phyloP scores from a whole-genome alignment of 352 stramenopile genomes.

The Phytophthora brassicae region DNA sequence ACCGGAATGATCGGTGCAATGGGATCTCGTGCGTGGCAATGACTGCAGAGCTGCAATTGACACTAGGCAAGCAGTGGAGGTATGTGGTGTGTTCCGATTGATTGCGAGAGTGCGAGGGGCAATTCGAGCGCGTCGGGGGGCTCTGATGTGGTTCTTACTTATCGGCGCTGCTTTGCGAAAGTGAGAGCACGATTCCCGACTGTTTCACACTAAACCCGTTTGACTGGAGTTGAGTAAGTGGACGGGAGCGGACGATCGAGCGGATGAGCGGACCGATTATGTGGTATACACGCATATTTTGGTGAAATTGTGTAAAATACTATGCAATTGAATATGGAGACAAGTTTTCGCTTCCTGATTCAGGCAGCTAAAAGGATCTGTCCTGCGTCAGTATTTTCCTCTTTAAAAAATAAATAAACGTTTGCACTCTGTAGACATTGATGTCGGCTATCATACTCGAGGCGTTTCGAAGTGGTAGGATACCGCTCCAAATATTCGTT shows the following conservation, averaged over 20 bases:
- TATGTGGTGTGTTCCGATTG: background rate
- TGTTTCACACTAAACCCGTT: slow-evolving; percentile 20
- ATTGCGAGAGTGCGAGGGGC: slow-evolving; percentile 14
- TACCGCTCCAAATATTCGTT: too few species aligned
- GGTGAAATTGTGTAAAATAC: too few species aligned
- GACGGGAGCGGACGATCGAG: slow-evolving; percentile 11
- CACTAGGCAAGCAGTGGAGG: slow-evolving; percentile 1
- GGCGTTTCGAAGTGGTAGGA: too few species aligned
- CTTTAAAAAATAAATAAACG: too few species aligned
- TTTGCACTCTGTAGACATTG: too few species aligned
- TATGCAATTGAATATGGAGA: too few species aligned
- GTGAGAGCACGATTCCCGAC: slow-evolving; percentile 20
- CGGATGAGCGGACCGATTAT: slow-evolving; percentile 1
- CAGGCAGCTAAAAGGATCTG: too few species aligned
- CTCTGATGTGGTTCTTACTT: slow-evolving; percentile 19
- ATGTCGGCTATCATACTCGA: too few species aligned
- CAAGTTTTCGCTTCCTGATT: too few species aligned
- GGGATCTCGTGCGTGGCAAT: slow-evolving; percentile 18
- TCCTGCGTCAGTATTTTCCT: too few species aligned
- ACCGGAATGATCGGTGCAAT: slow-evolving; percentile 13
- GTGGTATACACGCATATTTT: background rate
- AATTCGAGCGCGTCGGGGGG: slow-evolving; percentile 15
- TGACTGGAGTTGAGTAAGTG: slow-evolving; percentile 21
- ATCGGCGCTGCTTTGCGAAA: slow-evolving; percentile 35
- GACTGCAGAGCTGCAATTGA: slow-evolving; percentile 20